Evolutionary conservation across 2,329 filamentous ascomycete genomes (phyloP).

Genomic region (Sporothrix luriei): DNA sequence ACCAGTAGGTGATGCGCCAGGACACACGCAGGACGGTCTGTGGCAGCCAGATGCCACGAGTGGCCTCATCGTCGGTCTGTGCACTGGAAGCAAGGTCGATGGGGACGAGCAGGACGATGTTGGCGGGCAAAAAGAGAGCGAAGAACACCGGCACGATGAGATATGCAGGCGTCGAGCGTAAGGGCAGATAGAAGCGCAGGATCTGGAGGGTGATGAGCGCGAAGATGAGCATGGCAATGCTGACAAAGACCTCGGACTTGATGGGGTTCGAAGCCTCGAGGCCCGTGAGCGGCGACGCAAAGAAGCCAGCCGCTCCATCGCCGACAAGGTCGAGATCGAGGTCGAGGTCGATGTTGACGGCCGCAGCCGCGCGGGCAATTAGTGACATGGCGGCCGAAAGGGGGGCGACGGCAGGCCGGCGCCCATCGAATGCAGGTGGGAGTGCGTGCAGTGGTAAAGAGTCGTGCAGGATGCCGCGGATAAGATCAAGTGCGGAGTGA

Average conservation of each 20-base stretch:
- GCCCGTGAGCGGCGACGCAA: constrained; percentile 2
- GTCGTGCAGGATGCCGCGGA: neutral
- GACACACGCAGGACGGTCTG: constrained; percentile 76
- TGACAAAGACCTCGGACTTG: constrained; percentile 77
- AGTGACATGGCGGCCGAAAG: constrained; percentile 32
- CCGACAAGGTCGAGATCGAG: neutral
- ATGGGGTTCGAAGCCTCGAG: constrained; percentile 52
- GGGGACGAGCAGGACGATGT: constrained; percentile 87
- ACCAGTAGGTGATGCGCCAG: constrained; percentile 96
- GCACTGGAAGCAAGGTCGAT: constrained; percentile 92
- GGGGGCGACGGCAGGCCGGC: constrained; percentile 21
- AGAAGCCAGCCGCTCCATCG: neutral
- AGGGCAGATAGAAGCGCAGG: constrained; percentile 83
- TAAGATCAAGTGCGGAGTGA: neutral
- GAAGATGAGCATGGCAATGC: constrained; percentile 71
- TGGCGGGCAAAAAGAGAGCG: constrained; percentile 88
- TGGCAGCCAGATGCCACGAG: constrained; percentile 85
- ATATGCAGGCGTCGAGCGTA: constrained; percentile 88
- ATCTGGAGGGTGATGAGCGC: constrained; percentile 78
- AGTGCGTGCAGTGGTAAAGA: neutral
- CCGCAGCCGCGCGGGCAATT: constrained; percentile 27
- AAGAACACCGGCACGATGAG: constrained; percentile 92
- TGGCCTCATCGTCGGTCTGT: constrained; percentile 67
- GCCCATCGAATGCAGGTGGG: constrained; percentile 28
- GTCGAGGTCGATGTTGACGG: constrained; percentile 1